Evolutionary conservation across 164 flowering plant species (phyloP), one percentile per base, ranked within the genome.

Genomic region (Tetrastigma voinierianum): DNA sequence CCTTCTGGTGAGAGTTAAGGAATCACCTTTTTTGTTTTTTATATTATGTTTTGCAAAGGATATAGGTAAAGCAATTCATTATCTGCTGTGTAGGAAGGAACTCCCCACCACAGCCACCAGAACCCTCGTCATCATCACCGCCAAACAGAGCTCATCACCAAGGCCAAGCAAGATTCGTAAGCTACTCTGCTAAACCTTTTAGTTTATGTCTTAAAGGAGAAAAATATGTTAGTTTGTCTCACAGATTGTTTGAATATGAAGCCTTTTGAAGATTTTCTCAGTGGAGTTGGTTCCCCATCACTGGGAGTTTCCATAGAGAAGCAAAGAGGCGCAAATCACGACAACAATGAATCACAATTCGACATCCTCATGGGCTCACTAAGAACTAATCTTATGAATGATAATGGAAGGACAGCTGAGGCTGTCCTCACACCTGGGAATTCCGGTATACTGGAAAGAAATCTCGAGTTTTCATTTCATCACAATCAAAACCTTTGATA

Each of bases 211-310:
- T 59, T n/a, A 25, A 18, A 3, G 44, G 18, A 13, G n/a, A 16
- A 63, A 18, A 16, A 46, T 4, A 49, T 5, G 7, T 18, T 57
- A 14, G 9, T 17, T 11, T 59, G 19, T 66, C 56, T 74, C 9
- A 71, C 51, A 13, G 53, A 17, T 7, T 46, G 15, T 70, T 73
- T 67, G 57, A 20, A 58, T 72, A 53, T 77, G 81, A 68, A 91
- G 95, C 80, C 76, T 55, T 71, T 67, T 69, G 90, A 84, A 70
- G 90, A 88, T 77, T 59, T 72, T 58, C 77, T 74, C 46, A 78
- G 74, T 55, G 86, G 87, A 75, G 72, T 66, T 47, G 84, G 76
- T 43, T 75, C 84, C 56, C 71, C 65, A 25, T 76, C 86, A 7
- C 32, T n/a, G 55, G 80, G 67, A 44, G 9, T 21, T 23, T 78